Percentiles rank a stretch among this genome's conserved stretches.
Conservation (phyloP, 768 basidiomycete species). For the Phaeotremella fagi region DNA sequence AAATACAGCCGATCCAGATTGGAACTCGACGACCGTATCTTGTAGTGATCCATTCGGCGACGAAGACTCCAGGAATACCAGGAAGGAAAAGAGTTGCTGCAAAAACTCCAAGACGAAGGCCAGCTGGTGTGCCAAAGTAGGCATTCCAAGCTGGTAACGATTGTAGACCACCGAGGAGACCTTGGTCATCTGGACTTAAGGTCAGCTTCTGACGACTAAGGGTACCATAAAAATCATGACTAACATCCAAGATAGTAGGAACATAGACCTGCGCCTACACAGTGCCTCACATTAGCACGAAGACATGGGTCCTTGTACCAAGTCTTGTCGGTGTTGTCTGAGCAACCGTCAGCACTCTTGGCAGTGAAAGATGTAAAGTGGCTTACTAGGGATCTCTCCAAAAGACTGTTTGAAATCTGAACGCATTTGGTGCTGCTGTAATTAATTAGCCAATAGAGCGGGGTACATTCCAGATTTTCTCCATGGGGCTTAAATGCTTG, state of each 20-base stretch:
- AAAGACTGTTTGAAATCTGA: not conserved
- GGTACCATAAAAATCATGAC: not conserved
- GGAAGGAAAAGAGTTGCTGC: not conserved
- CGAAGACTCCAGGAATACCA: not conserved
- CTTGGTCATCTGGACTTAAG: not conserved
- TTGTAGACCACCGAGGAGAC: not conserved
- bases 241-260: not conserved
- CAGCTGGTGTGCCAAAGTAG: not conserved
- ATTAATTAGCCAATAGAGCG: no score
- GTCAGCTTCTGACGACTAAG: not conserved
- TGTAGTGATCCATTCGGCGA: not conserved
- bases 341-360: not conserved
- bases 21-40: slow-evolving; percentile 1
- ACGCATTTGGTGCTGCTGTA: no score
- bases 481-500: no score
- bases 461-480: no score
- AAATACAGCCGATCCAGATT: slow-evolving; percentile 1
- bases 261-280: not conserved
- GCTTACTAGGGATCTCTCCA: not conserved
- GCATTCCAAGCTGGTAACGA: slow-evolving; percentile 1
- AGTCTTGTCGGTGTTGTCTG: slow-evolving; percentile 3
- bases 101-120: not conserved
- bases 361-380: not conserved
- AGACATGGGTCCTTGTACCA: slow-evolving; percentile 7
- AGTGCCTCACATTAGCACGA: not conserved